phyloP scores from a whole-genome alignment of 345 rosid species.

The Brassica nigra region DNA sequence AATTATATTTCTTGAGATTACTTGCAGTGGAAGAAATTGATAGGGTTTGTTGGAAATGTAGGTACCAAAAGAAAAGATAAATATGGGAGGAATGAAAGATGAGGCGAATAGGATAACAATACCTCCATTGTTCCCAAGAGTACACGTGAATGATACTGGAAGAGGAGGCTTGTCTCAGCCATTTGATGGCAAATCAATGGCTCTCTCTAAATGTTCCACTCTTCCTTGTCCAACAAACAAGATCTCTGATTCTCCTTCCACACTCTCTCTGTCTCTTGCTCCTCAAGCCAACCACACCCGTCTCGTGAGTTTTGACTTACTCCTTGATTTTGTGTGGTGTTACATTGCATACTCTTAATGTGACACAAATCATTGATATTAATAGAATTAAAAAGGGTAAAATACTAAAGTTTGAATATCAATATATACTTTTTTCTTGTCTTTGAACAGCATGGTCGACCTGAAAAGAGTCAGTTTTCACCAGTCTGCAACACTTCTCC shows the following conservation, averaged over 20 bases:
- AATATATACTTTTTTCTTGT: not conserved
- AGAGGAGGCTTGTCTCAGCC: slow-evolving; percentile 32
- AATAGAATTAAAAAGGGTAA: not conserved
- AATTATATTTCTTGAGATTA: slow-evolving; percentile 3
- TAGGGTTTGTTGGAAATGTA: slow-evolving; percentile 3
- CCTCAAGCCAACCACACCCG: slow-evolving; percentile 11
- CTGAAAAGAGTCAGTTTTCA: slow-evolving; percentile 44
- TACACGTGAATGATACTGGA: slow-evolving; percentile 39
- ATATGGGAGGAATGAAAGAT: slow-evolving; percentile 46
- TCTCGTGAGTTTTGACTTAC: slow-evolving; percentile 21
- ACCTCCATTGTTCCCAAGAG: slow-evolving; percentile 43
- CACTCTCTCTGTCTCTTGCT: slow-evolving; percentile 30
- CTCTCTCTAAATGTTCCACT: not conserved
- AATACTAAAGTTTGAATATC: not conserved
- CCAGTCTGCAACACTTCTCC: slow-evolving; percentile 44
- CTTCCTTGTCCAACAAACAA: slow-evolving; percentile 30
- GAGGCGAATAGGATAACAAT: slow-evolving; percentile 38
- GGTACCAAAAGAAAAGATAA: not conserved
- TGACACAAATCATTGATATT: not conserved
- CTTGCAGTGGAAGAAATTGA: slow-evolving; percentile 16
- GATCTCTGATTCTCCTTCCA: slow-evolving; percentile 34
- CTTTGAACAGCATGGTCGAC: slow-evolving; percentile 47
- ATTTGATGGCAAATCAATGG: slow-evolving; percentile 27
- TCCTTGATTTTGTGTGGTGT: slow-evolving; percentile 21
- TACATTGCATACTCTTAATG: not conserved